Base-by-base conservation (phyloP, 495 filamentous ascomycete genomes). In the Ascodesmis nigricans region DNA sequence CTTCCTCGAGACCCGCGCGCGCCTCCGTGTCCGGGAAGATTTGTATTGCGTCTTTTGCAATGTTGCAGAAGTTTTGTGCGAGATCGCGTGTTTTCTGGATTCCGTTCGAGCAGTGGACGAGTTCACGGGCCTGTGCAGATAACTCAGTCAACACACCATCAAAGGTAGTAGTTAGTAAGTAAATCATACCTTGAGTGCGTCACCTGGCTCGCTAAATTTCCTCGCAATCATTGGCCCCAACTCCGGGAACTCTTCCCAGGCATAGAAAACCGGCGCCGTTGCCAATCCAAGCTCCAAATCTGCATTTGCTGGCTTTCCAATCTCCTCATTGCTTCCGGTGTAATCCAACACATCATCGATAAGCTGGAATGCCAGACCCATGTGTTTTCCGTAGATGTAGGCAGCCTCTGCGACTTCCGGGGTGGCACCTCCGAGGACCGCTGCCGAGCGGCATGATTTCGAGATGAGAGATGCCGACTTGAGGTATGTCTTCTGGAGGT, bases 321-420 rank as follows among this genome's bases (percentile, higher is more conserved):
- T 61, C 53, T 92, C 80, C 19, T 68, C 65, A 24, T 65, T 78
- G 17, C 63, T 78, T 29, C 82, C 66, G 0, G 87, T 93, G 52
- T 93, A 97, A 58, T 97, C 87, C 45, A 97, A 63, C 76, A 97
- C 78, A 52, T 97, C 87, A 45, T 97, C 87, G 7, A 97, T 83
- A n/a, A 97, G 61, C 61, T 97, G 87, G 59, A 97, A 97, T 1
- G 87, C 87, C 34, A 97, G 53, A 0, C 87, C 87, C 32, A 97
- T 56, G 44, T 95, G 92, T 56, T 72, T 78, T 21, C 87, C 87
- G 52, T 92, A 97, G 10, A 62, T 43, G 49, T 97, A 97, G 0
- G 90, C 78, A 1, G 87, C 74, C 43, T 95, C 80, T 1, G 92
- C 77, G 10, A 83, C 77, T 44, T 74, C 68, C 1, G 68, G 65